Base-by-base conservation (phyloP, 306 rosid species). In the Quercus suber region DNA sequence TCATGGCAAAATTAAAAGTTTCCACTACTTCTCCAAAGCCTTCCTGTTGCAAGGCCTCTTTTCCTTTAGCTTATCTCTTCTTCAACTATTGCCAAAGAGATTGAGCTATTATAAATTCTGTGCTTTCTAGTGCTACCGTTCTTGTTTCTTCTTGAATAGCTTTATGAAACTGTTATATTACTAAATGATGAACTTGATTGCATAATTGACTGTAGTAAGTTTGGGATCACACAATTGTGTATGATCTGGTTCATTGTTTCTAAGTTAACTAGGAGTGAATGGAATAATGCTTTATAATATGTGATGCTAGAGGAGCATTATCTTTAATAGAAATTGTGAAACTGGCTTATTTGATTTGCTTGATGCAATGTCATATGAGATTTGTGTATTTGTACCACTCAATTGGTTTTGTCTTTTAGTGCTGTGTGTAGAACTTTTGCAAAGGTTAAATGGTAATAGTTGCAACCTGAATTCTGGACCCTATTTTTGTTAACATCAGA, bases 1-100 rank as follows among this genome's bases (percentile, higher is more conserved):
- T 63, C 15, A 4, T 6, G 81, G 79, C 51, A 65, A 79, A 57
- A 27, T 73, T 51, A 55, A 5, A 49, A 77, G 65, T 77, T 55
- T 73, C 53, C 69, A 19, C 45, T 13, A 55, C 41, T 58, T 73
- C 63, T 58, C 14, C 25, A 27, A 73, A 21, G 78, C 78, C 76
- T 74, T 43, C 69, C 78, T 51, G 73, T 35, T n/a, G 73, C 37
- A 83, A 67, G 78, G 79, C 80, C 37, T 52, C 45, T 25, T 64
- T 69, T 51, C 43, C 79, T 55, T 21, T 23, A 55, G 21, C 23
- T 51, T 71, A 8, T 10, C 73, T 41, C 8, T 74, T 43, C 37
- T 35, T 18, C 52, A 59, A 7, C 73, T 43, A 58, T 71, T 76
- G 73, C 45, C 63, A 69, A 63, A 49, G 76, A 74, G 59, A 60